Conservation (phyloP, 257 asterid species). For the Vinca minor region DNA sequence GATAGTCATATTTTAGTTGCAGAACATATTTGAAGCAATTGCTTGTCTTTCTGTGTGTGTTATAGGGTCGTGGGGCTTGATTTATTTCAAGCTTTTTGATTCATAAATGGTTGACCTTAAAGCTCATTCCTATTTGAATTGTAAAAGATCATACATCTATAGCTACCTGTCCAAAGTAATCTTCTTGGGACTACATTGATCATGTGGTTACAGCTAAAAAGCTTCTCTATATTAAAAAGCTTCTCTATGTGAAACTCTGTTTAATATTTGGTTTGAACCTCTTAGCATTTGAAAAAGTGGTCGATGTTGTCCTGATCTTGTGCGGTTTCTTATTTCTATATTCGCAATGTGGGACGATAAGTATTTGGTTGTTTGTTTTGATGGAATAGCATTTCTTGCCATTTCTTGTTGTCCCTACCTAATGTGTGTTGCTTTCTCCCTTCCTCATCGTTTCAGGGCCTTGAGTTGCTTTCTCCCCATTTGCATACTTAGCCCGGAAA, state of each 20-base stretch:
- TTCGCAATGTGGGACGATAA: background rate
- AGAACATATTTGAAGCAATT: background rate
- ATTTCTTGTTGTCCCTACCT: background rate
- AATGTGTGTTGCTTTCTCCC: background rate
- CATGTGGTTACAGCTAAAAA: background rate
- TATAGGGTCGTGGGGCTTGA: background rate
- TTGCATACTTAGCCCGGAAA: too few species aligned
- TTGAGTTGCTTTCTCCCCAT: too few species aligned
- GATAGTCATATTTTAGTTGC: background rate
- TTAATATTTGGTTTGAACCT: background rate
- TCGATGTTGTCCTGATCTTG: background rate
- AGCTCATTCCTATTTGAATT: background rate
- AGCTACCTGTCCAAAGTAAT: background rate
- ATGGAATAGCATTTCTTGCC: background rate
- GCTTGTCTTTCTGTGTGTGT: background rate
- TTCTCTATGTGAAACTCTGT: background rate
- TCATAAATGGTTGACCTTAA: background rate
- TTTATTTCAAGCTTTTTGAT: background rate
- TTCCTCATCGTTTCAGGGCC: conserved; percentile 22
- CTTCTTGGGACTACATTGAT: background rate
- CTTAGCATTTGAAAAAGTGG: background rate
- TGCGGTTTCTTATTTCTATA: background rate
- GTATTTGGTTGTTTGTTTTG: background rate
- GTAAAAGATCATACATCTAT: background rate
- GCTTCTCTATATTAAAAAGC: background rate